Percentiles rank a stretch among this genome's conserved stretches.
Evolutionary conservation across 2,329 filamentous ascomycete genomes (phyloP).

Genomic region (Colletotrichum godetiae): DNA sequence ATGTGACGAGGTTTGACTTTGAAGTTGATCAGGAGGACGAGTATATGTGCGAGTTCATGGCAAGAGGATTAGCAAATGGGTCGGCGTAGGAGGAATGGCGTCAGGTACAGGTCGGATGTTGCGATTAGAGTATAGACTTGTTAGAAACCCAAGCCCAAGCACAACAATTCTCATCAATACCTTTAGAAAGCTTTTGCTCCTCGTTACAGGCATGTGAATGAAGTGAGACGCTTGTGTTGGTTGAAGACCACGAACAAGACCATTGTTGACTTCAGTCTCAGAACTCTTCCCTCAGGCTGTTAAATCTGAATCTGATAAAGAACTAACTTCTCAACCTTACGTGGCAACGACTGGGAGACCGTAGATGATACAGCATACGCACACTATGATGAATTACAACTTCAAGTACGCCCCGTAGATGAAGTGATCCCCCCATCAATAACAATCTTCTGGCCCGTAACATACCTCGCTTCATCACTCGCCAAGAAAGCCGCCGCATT

Average conservation of each 20-base stretch:
- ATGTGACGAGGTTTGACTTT: slow-evolving; percentile 65
- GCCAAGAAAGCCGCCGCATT: slow-evolving; percentile 65
- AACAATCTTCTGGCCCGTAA: slow-evolving; percentile 67
- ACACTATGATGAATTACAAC: too few species aligned
- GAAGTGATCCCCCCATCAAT: slow-evolving; percentile 58
- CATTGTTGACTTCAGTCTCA: too few species aligned
- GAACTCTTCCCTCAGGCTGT: too few species aligned
- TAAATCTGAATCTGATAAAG: too few species aligned
- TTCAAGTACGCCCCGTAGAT: slow-evolving; percentile 43
- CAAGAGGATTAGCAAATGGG: slow-evolving; percentile 23
- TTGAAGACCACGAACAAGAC: too few species aligned
- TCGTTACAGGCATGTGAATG: neutral
- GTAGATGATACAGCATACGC: neutral
- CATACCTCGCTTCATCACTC: slow-evolving; percentile 64
- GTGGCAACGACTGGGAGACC: neutral
- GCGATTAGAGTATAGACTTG: neutral
- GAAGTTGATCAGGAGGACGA: slow-evolving; percentile 56
- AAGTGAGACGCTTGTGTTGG: neutral
- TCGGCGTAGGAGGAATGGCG: neutral
- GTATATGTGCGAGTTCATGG: slow-evolving; percentile 28
- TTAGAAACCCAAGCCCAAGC: neutral
- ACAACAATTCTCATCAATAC: neutral
- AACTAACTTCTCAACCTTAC: too few species aligned
- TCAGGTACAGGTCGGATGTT: neutral
- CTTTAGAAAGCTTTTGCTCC: neutral